Base-by-base conservation (phyloP, 805 yeast genomes). In the Candida xiaguanensis region DNA sequence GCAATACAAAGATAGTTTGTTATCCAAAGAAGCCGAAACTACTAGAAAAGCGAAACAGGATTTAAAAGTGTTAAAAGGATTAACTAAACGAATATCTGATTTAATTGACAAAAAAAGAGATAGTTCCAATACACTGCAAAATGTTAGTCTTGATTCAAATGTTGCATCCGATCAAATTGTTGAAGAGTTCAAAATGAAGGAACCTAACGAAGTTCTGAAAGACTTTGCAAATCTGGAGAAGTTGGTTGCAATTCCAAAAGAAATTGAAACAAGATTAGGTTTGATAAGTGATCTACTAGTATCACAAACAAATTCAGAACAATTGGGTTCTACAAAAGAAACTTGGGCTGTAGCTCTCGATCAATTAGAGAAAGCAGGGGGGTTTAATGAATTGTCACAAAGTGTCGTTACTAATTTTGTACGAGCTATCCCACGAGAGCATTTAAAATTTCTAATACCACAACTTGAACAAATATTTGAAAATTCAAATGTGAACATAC, bases 291-390 rank as follows among this genome's bases (percentile, higher is more conserved):
- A 62, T 36, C 23, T 34, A 4, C 8, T 34, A 16, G 4, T 17
- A 7, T 18, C 30, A 5, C 8, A 4, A 7, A 8, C 36, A 25
- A 16, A 7, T 24, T 5, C 8, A 4, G n/a, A 9, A 16, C 25
- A 20, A 5, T 14, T 18, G 23, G 22, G 22, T 29, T 11, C 28
- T 12, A n/a, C 24, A 19, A 49, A 59, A 22, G 74, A 70, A 39
- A 64, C 75, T 47, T 77, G 81, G 81, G 51, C 51, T 1, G 58
- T 75, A 31, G 75, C 74, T 9, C 49, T 77, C 8, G 58, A 63
- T 11, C 69, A 64, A 36, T 55, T 69, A 22, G 45, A 54, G 13
- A 43, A 44, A 2, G 52, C 56, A 4, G 66, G 64, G 1, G 78
- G 77, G 0, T 57, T 74, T 18, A 28, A 30, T 7, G 65, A 49